phyloP scores from a whole-genome alignment of 371 early-diverging fungal genomes.

The Blakeslea trispora region DNA sequence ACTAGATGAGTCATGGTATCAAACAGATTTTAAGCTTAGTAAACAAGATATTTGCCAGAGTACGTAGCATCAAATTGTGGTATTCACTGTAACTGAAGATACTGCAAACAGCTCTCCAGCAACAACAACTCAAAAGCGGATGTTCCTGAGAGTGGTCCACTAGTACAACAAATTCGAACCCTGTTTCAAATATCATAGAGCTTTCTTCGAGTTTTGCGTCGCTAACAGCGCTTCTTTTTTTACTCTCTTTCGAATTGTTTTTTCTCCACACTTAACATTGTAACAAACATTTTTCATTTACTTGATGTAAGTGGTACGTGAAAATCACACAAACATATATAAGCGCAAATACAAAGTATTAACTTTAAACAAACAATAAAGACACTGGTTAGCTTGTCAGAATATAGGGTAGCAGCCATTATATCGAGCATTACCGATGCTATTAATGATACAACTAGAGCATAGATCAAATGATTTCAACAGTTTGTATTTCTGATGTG shows the following conservation, averaged over 20 bases:
- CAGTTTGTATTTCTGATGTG: neutral
- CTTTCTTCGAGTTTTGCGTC: neutral
- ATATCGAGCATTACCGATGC: constrained; percentile 44
- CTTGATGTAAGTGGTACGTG: constrained; percentile 46
- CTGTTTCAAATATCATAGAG: neutral
- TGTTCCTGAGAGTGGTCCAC: constrained; percentile 57
- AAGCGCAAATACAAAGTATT: neutral
- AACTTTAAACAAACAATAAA: constrained; percentile 27
- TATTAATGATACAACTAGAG: constrained; percentile 58
- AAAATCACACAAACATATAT: constrained; percentile 9
- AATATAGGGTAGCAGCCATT: constrained; percentile 52
- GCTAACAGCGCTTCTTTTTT: neutral
- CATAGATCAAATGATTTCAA: constrained; percentile 15
- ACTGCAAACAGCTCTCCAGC: constrained; percentile 43
- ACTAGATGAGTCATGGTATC: constrained; percentile 30
- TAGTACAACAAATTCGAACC: constrained; percentile 54
- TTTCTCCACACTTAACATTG: constrained; percentile 21
- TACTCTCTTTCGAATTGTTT: neutral
- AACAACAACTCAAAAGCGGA: constrained; percentile 52
- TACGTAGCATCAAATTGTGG: constrained; percentile 8
- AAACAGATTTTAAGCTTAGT: constrained; percentile 41
- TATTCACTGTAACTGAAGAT: neutral
- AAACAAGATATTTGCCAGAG: constrained; percentile 35
- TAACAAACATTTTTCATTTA: constrained; percentile 10
- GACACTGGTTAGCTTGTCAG: constrained; percentile 58